Base-by-base conservation (phyloP, 1,139 yeast species). In the Saccharomyces hybrid region DNA sequence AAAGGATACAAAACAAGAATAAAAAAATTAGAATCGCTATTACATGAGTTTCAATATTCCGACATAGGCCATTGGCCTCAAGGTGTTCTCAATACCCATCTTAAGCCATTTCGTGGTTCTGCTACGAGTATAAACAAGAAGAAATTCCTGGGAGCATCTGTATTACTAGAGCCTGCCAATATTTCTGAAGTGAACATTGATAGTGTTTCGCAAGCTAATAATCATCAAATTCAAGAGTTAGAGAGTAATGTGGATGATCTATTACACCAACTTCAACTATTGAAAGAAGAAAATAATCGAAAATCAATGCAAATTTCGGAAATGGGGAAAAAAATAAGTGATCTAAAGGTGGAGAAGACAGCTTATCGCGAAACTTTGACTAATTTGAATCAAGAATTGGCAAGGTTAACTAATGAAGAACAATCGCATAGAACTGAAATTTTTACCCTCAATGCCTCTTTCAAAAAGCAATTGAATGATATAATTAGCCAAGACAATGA, bases 1-100 rank as follows among this genome's bases (percentile, higher is more conserved):
- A 76, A 75, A 59, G 87, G 86, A 0, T 79, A 84, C 57, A 80
- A 82, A 62, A 69, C 75, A 20, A 70, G 90, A 54, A 83, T 86
- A 26, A 78, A 76, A 59, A 85, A 83, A 61, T 72, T 86, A 50
- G 95, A 86, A 62, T 81, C 78, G 55, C 69, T 85, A 32, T 68
- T 86, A 13, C 90, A 85, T 64, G 88, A 84, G 61, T 83, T 80
- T 50, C 86, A 80, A 58, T 82, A 78, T 63, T 78, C 79, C 52
- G 79, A 81, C 56, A 73, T 82, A 30, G 74, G 77, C n/a, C 77
- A 75, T 46, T 82, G 87, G 87, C 86, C 87, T 0, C 60, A 73
- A 8, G 68, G 67, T 2, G 53, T 67, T 4, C 49, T 67, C 32
- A 59, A 63, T 16, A 20, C 44, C 20, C 44, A 38, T 9, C 23